phyloP scores from a whole-genome alignment of 164 flowering plant species.

The Pachysandra terminalis region DNA sequence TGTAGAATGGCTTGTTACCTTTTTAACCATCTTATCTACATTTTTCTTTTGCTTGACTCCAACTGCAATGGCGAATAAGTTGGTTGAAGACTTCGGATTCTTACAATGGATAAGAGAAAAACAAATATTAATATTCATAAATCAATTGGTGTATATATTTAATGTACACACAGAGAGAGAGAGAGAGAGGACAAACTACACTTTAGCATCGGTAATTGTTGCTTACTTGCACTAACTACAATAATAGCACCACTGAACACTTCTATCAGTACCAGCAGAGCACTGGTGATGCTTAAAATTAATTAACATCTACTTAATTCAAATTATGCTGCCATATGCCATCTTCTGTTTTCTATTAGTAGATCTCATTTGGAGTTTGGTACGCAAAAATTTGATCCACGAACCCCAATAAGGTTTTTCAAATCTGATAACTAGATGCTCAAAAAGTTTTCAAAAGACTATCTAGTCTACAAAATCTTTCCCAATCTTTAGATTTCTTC shows the following conservation, averaged over 20 bases:
- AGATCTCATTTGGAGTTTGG: not conserved
- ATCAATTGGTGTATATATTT: no score
- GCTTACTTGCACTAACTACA: no score
- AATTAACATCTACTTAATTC: not conserved
- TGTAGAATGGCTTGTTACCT: conserved; percentile 37
- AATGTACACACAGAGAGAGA: no score
- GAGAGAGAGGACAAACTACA: no score
- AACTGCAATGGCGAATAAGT: conserved; percentile 75
- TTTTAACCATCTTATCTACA: conserved; percentile 60
- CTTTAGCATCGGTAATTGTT: no score
- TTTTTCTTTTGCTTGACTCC: conserved; percentile 74
- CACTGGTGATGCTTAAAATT: not conserved
- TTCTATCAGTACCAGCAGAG: not conserved
- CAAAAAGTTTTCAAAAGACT: not conserved
- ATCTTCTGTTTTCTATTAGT: not conserved
- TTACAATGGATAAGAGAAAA: conserved; percentile 25
- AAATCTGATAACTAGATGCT: not conserved
- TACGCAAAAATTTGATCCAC: not conserved
- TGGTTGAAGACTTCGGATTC: conserved; percentile 33
- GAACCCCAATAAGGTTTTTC: not conserved
- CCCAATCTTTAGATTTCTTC: not conserved
- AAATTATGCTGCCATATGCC: not conserved
- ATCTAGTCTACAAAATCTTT: no score
- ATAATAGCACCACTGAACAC: not conserved
- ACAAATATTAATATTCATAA: not conserved